Conservation (phyloP, 176 grass and related monocot genomes). For the Themeda triandra region DNA sequence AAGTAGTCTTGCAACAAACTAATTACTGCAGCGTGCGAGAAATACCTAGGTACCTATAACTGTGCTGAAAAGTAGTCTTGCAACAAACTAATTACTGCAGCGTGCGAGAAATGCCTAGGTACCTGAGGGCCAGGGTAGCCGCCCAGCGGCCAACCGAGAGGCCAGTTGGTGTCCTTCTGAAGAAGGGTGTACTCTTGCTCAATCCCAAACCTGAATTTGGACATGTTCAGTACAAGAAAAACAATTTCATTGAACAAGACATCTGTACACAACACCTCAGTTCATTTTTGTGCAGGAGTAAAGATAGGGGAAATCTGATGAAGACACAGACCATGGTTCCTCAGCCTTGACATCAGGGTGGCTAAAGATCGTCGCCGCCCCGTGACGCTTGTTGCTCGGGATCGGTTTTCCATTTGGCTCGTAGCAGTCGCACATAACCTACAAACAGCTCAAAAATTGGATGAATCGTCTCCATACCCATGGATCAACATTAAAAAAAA, state of each 20-base stretch:
- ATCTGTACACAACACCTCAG: neutral
- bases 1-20: too few relatives aligned
- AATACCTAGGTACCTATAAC: constrained; percentile 44
- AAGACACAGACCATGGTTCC: constrained; percentile 57
- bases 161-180: constrained; percentile 90
- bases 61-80: neutral
- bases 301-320: too few relatives aligned
- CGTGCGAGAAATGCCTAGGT: neutral
- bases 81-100: neutral
- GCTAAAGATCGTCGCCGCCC: constrained; percentile 72
- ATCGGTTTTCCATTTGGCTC: constrained; percentile 74
- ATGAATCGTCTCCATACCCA: neutral
- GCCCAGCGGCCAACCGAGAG: constrained; percentile 85
- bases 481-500: neutral
- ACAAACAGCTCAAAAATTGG: neutral
- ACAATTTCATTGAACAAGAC: neutral
- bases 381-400: constrained; percentile 65
- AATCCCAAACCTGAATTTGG: constrained; percentile 71
- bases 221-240: neutral
- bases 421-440: constrained; percentile 97
- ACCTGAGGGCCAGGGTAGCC: constrained; percentile 95
- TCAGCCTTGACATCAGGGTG: constrained; percentile 75
- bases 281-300: neutral
- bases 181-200: constrained; percentile 98
- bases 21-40: neutral